Evolutionary conservation across 805 yeast species (phyloP).

Genomic region (Scheffersomyces coipomensis): DNA sequence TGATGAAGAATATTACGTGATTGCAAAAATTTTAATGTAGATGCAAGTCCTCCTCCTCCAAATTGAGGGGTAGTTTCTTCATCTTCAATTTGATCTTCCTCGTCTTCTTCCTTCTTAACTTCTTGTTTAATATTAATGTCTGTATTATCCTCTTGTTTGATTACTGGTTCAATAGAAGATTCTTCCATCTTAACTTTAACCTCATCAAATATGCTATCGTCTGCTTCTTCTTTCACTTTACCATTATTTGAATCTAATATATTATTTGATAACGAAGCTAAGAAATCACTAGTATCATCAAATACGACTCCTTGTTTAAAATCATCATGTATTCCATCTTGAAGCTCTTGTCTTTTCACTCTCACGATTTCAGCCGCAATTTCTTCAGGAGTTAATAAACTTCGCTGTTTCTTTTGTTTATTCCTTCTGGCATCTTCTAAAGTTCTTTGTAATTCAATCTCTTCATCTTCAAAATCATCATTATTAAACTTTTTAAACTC

Average conservation of each 20-base stretch:
- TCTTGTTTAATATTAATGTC: conserved; percentile 17
- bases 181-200: not conserved
- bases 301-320: conserved; percentile 21
- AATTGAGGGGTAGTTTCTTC: conserved; percentile 16
- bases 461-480: conserved; percentile 20
- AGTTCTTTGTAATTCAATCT: conserved; percentile 22
- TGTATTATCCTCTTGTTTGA: conserved; percentile 10
- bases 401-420: conserved; percentile 26
- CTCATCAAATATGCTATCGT: not conserved
- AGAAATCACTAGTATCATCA: conserved; percentile 28
- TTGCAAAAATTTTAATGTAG: conserved; percentile 26
- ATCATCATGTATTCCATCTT: conserved; percentile 11
- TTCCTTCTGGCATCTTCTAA: conserved; percentile 16
- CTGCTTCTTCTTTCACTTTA: not conserved
- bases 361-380: conserved; percentile 37
- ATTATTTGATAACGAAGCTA: not conserved
- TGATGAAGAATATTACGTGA: conserved; percentile 16
- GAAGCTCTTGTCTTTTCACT: conserved; percentile 17
- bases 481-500: conserved; percentile 23
- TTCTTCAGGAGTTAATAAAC: conserved; percentile 26
- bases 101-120: conserved; percentile 28
- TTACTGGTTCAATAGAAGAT: not conserved
- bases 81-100: conserved; percentile 16
- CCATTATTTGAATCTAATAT: not conserved
- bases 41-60: conserved; percentile 18